Conservation (phyloP, 768 basidiomycete genomes). For the Cyathus striatus region DNA sequence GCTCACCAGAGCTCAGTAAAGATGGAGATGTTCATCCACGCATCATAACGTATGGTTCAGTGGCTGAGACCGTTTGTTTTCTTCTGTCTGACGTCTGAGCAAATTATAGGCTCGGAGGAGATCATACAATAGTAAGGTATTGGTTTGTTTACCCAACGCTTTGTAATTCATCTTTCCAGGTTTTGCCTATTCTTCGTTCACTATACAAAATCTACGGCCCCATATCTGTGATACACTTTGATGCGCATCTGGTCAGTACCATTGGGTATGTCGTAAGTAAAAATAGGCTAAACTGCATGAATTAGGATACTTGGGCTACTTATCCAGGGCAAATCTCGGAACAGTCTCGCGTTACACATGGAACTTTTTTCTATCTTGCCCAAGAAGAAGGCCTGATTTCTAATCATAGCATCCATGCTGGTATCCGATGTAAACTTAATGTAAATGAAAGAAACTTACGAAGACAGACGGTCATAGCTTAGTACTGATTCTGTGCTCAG, state of each 20-base stretch:
- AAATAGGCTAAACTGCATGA: conserved; percentile 11
- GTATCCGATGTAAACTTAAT: conserved; percentile 72
- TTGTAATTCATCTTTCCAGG: conserved; percentile 23
- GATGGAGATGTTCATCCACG: conserved; percentile 69
- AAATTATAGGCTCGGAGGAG: conserved; percentile 69
- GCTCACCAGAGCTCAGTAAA: too few species aligned
- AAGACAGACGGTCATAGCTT: conserved; percentile 15
- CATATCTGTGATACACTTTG: conserved; percentile 80
- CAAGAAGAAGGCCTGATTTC: conserved; percentile 72
- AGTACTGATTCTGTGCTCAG: conserved; percentile 23
- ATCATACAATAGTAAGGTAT: conserved; percentile 71
- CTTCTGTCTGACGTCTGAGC: too few species aligned
- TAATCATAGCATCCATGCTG: conserved; percentile 79
- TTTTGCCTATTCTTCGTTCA: conserved; percentile 79
- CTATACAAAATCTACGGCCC: conserved; percentile 78
- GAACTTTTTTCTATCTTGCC: conserved; percentile 82
- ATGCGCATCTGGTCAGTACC: conserved; percentile 44
- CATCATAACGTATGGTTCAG: conserved; percentile 49
- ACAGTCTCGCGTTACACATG: conserved; percentile 73
- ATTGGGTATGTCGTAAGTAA: conserved; percentile 15
- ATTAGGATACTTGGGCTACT: conserved; percentile 59
- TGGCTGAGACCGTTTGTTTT: neutral
- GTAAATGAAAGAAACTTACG: conserved; percentile 23
- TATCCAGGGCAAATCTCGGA: conserved; percentile 56
- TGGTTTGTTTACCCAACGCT: neutral